phyloP scores from a whole-genome alignment of 2,329 filamentous ascomycete species.

The Ophiocordyceps camponoti-rufipedis region DNA sequence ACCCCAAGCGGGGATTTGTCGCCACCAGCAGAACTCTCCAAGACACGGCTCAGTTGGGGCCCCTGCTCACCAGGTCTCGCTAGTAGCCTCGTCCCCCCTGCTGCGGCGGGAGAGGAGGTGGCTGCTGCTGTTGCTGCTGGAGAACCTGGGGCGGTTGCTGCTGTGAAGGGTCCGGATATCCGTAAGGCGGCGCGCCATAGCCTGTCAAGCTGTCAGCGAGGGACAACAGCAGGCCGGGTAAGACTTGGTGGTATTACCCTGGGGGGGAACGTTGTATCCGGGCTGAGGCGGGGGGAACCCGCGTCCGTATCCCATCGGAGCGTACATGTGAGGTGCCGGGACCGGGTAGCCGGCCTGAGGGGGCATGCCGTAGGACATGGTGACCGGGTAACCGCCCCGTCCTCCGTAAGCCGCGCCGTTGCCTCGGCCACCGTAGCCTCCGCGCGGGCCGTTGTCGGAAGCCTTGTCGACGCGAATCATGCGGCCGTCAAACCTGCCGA shows the following conservation, averaged over 20 bases:
- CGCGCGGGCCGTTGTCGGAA: constrained; percentile 54
- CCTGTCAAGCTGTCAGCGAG: constrained; percentile 10
- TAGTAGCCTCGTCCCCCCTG: constrained; percentile 8
- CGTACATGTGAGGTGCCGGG: constrained; percentile 18
- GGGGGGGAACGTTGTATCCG: constrained; percentile 18
- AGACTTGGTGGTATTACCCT: constrained; percentile 15
- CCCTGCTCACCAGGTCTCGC: background rate
- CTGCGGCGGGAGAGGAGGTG: constrained; percentile 6
- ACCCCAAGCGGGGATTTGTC: background rate
- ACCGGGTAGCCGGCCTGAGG: constrained; percentile 18
- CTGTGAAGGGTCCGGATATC: constrained; percentile 17
- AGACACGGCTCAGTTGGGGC: background rate
- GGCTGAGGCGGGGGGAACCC: constrained; percentile 17
- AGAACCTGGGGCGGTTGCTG: constrained; percentile 3
- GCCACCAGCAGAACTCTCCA: background rate
- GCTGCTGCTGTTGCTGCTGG: constrained; percentile 3
- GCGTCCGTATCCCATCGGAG: constrained; percentile 17
- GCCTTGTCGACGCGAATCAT: constrained; percentile 92
- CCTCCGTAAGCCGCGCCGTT: constrained; percentile 22
- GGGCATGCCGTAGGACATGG: constrained; percentile 16
- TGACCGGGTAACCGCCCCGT: constrained; percentile 26
- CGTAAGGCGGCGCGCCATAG: constrained; percentile 21
- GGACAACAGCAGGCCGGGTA: background rate
- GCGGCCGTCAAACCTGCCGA: constrained; percentile 70
- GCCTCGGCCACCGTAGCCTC: constrained; percentile 15